Base-by-base conservation (phyloP, 2,329 filamentous ascomycete species). In the Phialophora chinensis region DNA sequence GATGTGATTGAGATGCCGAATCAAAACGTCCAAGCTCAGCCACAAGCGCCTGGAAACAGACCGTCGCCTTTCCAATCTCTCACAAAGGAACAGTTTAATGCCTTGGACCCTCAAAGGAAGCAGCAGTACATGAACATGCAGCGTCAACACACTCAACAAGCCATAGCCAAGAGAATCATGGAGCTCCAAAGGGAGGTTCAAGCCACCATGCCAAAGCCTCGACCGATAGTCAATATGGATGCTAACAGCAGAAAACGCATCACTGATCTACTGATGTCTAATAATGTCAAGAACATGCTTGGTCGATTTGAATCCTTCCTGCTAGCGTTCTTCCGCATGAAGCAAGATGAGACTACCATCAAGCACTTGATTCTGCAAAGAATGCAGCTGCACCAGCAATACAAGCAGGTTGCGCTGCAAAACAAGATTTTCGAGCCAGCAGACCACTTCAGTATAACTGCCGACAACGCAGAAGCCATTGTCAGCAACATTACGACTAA, bases 351-450 rank as follows among this genome's bases (percentile, higher is more conserved):
- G n/a, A 29, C 52, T 56, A 60, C 58, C 11, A 65, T 72, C 65
- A 73, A 66, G 67, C 60, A 69, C 29, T 31, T 70, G 31, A 65
- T 53, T 31, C 63, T 67, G 31, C 68, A 81, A 77, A 79, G 80
- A 42, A 74, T 80, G 47, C 76, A 80, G 69, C 74, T 83, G 58
- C 78, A 82, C 75, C 77, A 78, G 52, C 82, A 83, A 67, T 82
- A 80, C 71, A 81, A 79, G 63, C 73, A 75, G 3, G 63, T 61
- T 17, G 61, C 65, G 10, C 53, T 64, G 31, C 73, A 73, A 23
- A 80, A 81, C 42, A 81, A 79, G 75, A 73, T 74, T 4, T 73
- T 80, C 27, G 78, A 78, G 35, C 70, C 72, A 7, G 70, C 68
- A 53, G 82, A 83, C 20, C 73, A 81, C 42, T 78, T 83, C 66